phyloP scores from a whole-genome alignment of 345 rosid species.

The Pugionium cornutum region DNA sequence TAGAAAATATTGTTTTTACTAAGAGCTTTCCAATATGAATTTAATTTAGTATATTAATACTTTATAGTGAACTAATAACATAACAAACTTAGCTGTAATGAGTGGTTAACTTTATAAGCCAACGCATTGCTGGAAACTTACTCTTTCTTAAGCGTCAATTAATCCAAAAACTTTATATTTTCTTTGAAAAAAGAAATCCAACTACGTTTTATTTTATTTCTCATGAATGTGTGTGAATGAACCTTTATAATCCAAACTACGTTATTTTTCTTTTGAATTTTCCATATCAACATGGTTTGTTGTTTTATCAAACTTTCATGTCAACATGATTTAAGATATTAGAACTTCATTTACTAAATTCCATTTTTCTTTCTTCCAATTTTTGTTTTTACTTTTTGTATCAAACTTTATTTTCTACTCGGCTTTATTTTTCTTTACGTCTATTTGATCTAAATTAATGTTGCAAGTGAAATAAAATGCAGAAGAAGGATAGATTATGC shows the following conservation, averaged over 20 bases:
- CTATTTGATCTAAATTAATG: too few relatives aligned
- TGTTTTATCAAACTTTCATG: not conserved
- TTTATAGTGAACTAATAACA: too few relatives aligned
- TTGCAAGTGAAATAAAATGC: too few relatives aligned
- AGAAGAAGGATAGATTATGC: too few relatives aligned
- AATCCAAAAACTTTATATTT: not conserved
- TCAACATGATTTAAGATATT: constrained; percentile 16
- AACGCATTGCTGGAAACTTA: constrained; percentile 39
- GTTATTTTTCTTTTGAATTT: not conserved
- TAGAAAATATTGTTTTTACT: too few relatives aligned
- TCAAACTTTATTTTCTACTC: too few relatives aligned
- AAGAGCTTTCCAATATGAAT: too few relatives aligned
- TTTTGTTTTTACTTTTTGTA: too few relatives aligned
- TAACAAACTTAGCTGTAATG: constrained; percentile 35
- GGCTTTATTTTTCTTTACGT: too few relatives aligned
- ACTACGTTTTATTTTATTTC: not conserved
- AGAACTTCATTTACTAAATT: not conserved
- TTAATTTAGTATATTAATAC: too few relatives aligned
- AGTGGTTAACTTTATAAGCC: constrained; percentile 12
- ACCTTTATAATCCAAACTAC: constrained; percentile 18
- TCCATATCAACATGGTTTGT: constrained; percentile 11
- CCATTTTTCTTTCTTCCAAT: too few relatives aligned
- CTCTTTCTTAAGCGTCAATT: constrained; percentile 27
- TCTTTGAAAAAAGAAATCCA: too few relatives aligned
- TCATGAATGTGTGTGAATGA: constrained; percentile 13